Base-by-base conservation (phyloP, 192 early-diverging fungal genomes). In the Linderina pennispora region DNA sequence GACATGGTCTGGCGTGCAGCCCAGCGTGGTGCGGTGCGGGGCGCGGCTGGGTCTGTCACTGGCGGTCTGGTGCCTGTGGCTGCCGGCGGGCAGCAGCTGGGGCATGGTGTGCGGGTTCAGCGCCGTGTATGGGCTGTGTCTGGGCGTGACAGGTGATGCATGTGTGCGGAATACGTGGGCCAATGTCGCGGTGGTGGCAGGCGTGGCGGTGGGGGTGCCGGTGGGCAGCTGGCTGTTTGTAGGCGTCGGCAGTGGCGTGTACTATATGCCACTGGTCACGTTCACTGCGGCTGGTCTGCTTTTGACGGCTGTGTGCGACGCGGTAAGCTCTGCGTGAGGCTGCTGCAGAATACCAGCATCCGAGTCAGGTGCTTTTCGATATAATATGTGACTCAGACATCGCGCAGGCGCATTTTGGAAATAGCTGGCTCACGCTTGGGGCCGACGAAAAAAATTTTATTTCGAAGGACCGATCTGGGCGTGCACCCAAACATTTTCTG, bases 1-100 rank as follows among this genome's bases (percentile, higher is more conserved):
- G 11, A 31, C 28, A 8, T 5, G 5, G 28, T 31, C 6, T 5
- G 5, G 28, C 28, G 11, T 11, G 6, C 28, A 31, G 28, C 28
- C 6, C 6, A 31, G 11, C 6, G 11, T 11, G 11, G 6, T 31
- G 28, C 28, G 11, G 11, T 8, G 11, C 28, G 11, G 5, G 6
- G 5, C 28, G 16, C 37, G 37, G 4, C 2, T 36, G 10, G 20
- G 15, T 1, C 53, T 56, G 2, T 31, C 36, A 1, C 33, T 52
- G 17, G 26, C 53, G 11, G 15, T 56, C 5, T 64, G 61, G 48
- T 36, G 61, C 1, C 44, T 64, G 14, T 64, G 61, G 61, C 53
- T 64, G 37, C 61, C 53, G 1, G 34, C 48, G 4, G 52, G 32
- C 18, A 15, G 31, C 24, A 51, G 43, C 33, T 50, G 53, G 43